phyloP scores from a whole-genome alignment of 208 protist species.

The Leptomonas pyrrhocoris region DNA sequence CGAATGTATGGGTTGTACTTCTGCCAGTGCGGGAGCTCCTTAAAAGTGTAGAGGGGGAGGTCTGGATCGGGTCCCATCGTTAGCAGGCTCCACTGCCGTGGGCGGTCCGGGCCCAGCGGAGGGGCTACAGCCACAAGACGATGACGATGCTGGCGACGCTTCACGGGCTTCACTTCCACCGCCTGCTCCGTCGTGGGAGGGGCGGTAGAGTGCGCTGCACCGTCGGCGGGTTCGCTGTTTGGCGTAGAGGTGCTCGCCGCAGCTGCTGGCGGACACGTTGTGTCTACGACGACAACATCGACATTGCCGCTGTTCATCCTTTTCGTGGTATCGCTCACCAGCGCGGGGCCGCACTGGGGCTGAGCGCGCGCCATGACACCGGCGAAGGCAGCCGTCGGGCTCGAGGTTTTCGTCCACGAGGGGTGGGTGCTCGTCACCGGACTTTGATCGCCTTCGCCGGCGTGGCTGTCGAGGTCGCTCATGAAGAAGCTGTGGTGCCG shows the following conservation, averaged over 20 bases:
- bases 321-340: background rate
- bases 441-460: background rate
- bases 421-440: background rate
- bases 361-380: slow-evolving; percentile 6
- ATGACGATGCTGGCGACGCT: slow-evolving; percentile 8
- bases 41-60: slow-evolving; percentile 58
- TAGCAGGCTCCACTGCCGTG: slow-evolving; percentile 17
- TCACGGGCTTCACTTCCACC: background rate
- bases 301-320: background rate
- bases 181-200: background rate
- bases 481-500: slow-evolving; percentile 46
- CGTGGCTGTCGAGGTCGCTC: slow-evolving; percentile 18
- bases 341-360: background rate
- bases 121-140: slow-evolving; percentile 18
- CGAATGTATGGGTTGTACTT: slow-evolving; percentile 63
- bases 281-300: background rate
- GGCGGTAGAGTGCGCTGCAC: too few species aligned
- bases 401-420: background rate
- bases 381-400: slow-evolving; percentile 1
- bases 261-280: background rate
- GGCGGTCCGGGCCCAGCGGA: slow-evolving; percentile 15
- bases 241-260: background rate
- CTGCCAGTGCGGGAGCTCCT: slow-evolving; percentile 53
- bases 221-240: too few species aligned
- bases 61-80: slow-evolving; percentile 1